These are phyloP conservation scores for Cryptococcus depauperatus DNA, from an alignment of 1,284 basidiomycete species.

Conservation along the genomic window DNA sequence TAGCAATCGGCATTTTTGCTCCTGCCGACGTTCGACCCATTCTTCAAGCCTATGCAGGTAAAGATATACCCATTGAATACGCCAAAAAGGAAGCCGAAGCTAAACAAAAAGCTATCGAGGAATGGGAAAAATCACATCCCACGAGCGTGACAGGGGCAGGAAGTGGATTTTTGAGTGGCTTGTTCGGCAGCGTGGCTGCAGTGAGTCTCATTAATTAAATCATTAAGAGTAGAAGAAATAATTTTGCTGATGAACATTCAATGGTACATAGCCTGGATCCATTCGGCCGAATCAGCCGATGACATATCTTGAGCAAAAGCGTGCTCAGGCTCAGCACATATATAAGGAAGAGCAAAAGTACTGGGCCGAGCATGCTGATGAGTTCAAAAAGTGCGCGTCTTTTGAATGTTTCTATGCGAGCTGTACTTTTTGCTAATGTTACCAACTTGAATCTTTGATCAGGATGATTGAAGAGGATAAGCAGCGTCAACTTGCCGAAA, in stretches of 20 bases:
- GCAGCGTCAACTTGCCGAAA: slow-evolving; percentile 60
- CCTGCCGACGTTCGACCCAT: slow-evolving; percentile 80
- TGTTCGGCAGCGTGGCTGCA: slow-evolving; percentile 53
- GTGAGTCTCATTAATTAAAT: slow-evolving; percentile 41
- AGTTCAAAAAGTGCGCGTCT: slow-evolving; percentile 59
- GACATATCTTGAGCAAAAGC: slow-evolving; percentile 85
- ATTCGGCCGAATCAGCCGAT: slow-evolving; percentile 50
- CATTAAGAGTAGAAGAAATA: background rate
- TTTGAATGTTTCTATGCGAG: background rate
- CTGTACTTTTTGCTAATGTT: background rate
- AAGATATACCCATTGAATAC: slow-evolving; percentile 82
- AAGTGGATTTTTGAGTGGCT: slow-evolving; percentile 48
- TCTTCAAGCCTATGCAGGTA: slow-evolving; percentile 72
- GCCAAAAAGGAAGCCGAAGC: slow-evolving; percentile 75
- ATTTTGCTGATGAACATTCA: background rate
- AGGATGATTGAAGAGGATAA: slow-evolving; percentile 59
- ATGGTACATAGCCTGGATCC: slow-evolving; percentile 19
- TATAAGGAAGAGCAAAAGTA: slow-evolving; percentile 86
- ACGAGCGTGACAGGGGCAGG: slow-evolving; percentile 24
- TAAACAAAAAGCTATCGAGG: slow-evolving; percentile 66
- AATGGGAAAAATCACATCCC: slow-evolving; percentile 65
- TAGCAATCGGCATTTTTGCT: slow-evolving; percentile 80
- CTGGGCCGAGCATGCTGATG: slow-evolving; percentile 68
- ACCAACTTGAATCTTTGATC: slow-evolving; percentile 2
- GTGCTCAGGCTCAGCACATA: slow-evolving; percentile 71